Evolutionary conservation across 1,284 basidiomycete species (phyloP), one percentile per base, ranked within the genome.

Genomic region (Hypsizygus ulmarius): DNA sequence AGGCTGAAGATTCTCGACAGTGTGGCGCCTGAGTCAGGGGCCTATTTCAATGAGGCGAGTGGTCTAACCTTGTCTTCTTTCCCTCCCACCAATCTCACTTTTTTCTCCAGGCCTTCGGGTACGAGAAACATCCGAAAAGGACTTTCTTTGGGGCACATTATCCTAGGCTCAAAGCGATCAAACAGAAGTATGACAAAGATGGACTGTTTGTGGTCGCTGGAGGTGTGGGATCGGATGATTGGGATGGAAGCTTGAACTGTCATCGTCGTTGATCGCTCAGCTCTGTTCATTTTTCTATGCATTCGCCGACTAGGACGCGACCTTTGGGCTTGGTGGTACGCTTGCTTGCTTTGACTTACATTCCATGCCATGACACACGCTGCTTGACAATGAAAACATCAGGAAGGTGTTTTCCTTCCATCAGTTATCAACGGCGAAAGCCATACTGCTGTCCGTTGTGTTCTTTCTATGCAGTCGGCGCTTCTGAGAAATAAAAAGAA

Each of bases 141-240:
- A 62, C 69, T 0, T 77, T 75, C 59, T 79, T 74, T 51, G 74
- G 75, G 0, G 50, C 63, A 5, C 71, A 78, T 51, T 75, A 75
- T 42, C 19, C 55, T 2, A 55, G 52, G 14, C 51, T 77, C 36
- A 68, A 65, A 51, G 52, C 41, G 0, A 73, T 79, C 60, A 78
- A 78, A 57, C 45, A 58, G 8, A 66, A 57, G 43, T 73, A 75
- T 50, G 76, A 79, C 54, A 69, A 71, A 0, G 44, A 62, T 12
- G 64, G 63, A 32, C 49, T 78, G 14, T 78, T 78, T 54, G 56
- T 73, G 15, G 71, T 76, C 8, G 50, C 58, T 0, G 59, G 65
- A 30, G 76, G 76, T 0, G 72, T 77, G 11, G 73, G 73, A 1
- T 73, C 71, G 2, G 71, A 78, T 14, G 52, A 61, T 5, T 69